phyloP scores from a whole-genome alignment of 2,329 filamentous ascomycete genomes.

The Trichoderma cornu-damae region DNA sequence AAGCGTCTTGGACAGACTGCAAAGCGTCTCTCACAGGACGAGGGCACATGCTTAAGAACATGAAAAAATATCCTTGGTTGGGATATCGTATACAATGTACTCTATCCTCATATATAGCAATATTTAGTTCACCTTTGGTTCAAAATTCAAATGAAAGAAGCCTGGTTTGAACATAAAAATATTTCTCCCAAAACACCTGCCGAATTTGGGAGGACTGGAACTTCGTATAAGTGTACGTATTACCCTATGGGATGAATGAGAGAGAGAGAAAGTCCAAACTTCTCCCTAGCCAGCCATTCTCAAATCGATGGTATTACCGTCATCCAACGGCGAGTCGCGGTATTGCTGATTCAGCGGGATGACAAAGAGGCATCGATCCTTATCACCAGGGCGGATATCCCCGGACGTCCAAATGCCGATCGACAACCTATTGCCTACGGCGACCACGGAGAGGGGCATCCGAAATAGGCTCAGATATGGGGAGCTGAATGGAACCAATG shows the following conservation, averaged over 20 bases:
- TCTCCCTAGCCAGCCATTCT: neutral
- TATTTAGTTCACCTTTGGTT: neutral
- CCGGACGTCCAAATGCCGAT: neutral
- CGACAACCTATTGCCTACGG: neutral
- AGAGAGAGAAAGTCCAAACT: neutral
- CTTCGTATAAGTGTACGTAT: no score
- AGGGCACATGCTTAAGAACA: conserved; percentile 2
- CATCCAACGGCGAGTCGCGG: neutral
- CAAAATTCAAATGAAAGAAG: conserved; percentile 5
- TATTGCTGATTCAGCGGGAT: conserved; percentile 15
- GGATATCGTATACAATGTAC: neutral
- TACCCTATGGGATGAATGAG: no score
- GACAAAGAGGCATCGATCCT: neutral
- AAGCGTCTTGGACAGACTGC: conserved; percentile 3
- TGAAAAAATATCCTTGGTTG: neutral
- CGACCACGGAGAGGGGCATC: neutral
- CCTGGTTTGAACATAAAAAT: conserved; percentile 16
- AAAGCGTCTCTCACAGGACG: conserved; percentile 7
- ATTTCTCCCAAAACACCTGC: conserved; percentile 4
- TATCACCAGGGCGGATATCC: neutral
- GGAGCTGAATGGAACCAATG: neutral
- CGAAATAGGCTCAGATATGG: neutral
- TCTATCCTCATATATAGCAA: neutral
- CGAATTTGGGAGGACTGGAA: neutral
- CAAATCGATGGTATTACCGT: neutral